phyloP scores from a whole-genome alignment of 2,329 filamentous ascomycete species.

The Metarhizium robertsii region DNA sequence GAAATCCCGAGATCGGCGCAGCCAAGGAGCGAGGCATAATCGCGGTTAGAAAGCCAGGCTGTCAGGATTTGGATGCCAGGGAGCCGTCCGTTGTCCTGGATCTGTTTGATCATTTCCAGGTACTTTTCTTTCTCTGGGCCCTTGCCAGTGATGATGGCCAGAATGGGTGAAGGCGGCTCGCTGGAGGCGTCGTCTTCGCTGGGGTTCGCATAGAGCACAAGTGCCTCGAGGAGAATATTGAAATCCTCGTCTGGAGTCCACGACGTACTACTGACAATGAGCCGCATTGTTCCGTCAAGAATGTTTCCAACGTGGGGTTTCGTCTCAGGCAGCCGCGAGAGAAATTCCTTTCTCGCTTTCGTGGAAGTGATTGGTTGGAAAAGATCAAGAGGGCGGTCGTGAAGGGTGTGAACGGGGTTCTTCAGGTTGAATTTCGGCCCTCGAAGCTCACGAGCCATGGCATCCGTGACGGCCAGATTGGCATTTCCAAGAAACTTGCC shows the following conservation, averaged over 20 bases:
- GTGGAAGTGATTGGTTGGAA: conserved; percentile 59
- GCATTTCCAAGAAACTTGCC: conserved; percentile 56
- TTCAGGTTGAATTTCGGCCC: conserved; percentile 53
- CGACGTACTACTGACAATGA: conserved; percentile 88
- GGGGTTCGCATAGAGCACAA: conserved; percentile 62
- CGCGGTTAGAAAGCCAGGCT: conserved; percentile 73
- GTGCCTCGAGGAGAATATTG: conserved; percentile 70
- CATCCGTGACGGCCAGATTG: conserved; percentile 82
- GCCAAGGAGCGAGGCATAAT: conserved; percentile 78
- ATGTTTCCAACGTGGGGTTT: conserved; percentile 49
- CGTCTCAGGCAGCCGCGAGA: conserved; percentile 58
- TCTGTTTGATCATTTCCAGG: conserved; percentile 50
- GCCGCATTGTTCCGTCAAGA: conserved; percentile 45
- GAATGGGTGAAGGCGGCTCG: conserved; percentile 48
- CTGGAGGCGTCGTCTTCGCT: conserved; percentile 28
- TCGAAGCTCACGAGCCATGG: conserved; percentile 70
- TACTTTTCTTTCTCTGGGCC: conserved; percentile 78
- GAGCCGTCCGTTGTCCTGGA: conserved; percentile 55
- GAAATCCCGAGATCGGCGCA: conserved; percentile 85
- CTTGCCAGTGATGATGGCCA: conserved; percentile 90
- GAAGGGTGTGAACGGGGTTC: conserved; percentile 60
- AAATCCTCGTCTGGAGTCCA: conserved; percentile 99
- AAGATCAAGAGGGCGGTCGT: conserved; percentile 76
- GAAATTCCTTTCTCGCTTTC: conserved; percentile 45
- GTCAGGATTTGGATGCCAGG: conserved; percentile 64